Evolutionary conservation across 768 basidiomycete genomes (phyloP), one percentile per base, ranked within the genome.

Genomic region (Rhodotorula kratochvilovae): DNA sequence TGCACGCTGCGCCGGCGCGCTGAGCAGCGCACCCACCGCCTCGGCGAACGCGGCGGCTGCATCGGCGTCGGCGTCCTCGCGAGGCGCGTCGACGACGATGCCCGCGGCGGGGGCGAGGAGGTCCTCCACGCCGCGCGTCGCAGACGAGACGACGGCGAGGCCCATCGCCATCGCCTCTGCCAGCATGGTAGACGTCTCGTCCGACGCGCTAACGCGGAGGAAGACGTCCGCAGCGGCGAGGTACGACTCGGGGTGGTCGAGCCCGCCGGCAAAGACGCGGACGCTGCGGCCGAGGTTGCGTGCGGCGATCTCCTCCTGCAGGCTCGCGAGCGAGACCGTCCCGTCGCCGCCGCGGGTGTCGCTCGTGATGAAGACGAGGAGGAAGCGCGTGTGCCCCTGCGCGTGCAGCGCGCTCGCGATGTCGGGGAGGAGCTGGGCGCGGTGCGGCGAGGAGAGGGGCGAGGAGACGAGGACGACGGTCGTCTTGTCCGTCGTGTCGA

Each of bases 361-460:
- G 36, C 50, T 50, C 33, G 66, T 69, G 54, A 74, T 61, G 61
- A 74, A 54, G 65, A 70, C 66, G 54, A 71, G 54, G 53, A 74
- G 35, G 69, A 66, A 74, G 19, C 57, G 65, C 29, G 67, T 51
- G 45, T 61, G 61, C 5, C 61, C 67, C 33, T 50, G 31, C 39
- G 63, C 29, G 19, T 62, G 17, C 23, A 70, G 69, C 2, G 36
- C 25, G 19, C n/a, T 13, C 58, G 57, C 45, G 46, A 70, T 53
- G 1, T 43, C 57, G 7, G 69, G 69, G 15, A 70, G 6, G 23
- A 70, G 45, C 25, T 60, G 57, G 31, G 73, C 60, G 17, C 73
- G 68, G 35, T 70, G 66, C 25, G 67, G 55, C 23, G 36, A 29
- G 42, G 50, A 46, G 45, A 66, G 25, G 23, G 48, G 48, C 48